Evolutionary conservation across 108 stramenopile species (phyloP), one percentile per base, ranked within the genome.

Genomic region (Thalassiosira profunda): DNA sequence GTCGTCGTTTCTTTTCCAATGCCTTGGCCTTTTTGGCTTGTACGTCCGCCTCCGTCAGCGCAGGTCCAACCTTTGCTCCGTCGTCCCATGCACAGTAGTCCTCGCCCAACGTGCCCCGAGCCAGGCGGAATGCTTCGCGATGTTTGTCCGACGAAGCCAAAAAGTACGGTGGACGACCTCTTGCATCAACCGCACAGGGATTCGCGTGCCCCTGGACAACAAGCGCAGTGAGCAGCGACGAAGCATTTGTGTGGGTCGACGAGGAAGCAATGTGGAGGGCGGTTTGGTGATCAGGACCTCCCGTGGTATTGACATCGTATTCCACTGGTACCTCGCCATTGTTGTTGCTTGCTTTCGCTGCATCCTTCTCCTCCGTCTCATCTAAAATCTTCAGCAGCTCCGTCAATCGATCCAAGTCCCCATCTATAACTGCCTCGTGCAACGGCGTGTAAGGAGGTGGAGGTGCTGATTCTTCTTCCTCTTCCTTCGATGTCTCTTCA

Each of bases 41-140:
- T 1, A 94, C 10, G 38, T 86, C 85, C 2, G 70, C 60, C 20
- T 81, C 78, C 5, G 89, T 76, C 31, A 94, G 63, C 5, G 92
- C 68, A 7, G 89, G 84, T 3, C 88, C 89, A 11, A 96, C 90
- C 46, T 83, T 90, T 6, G 91, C 88, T 5, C 42, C 77, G 3
- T 26, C 72, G 34, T 86, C 86, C 95, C 95, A 96, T 54, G 78
- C 52, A 46, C 86, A 93, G 62, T 59, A 72, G 8, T 81, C 84
- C 84, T 90, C 90, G 24, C 91, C 95, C 29, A 94, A 30, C 15
- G 46, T 48, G 3, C 76, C 82, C n/a, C 95, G 81, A 14, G 91
- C 89, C 42, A 60, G 70, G 21, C 92, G 90, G 73, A 96, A 96
- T 18, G 91, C 86, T 54, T 96, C 87, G 33, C 95, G 81, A 1